phyloP scores from a whole-genome alignment of 1,284 basidiomycete genomes.

The Cryptococcus jaspeensis region DNA sequence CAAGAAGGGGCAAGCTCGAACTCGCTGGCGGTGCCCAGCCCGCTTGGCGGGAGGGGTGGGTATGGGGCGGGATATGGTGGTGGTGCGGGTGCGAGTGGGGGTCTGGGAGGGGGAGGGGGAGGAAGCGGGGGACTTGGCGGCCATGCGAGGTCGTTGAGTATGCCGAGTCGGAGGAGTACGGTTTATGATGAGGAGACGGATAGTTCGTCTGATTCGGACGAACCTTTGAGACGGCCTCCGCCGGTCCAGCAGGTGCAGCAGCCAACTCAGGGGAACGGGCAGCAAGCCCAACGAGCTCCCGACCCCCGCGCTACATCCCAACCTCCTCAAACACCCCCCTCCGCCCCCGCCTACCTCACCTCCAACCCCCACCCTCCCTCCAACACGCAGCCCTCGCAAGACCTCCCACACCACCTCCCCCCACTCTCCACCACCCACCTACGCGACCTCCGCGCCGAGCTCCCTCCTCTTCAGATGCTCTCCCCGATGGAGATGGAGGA shows the following conservation, averaged over 20 bases:
- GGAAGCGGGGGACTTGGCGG: background rate
- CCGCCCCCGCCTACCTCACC: too few relatives aligned
- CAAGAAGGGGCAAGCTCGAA: slow-evolving; percentile 3
- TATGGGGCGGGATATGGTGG: too few relatives aligned
- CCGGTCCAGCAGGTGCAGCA: background rate
- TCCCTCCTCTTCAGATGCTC: slow-evolving; percentile 16
- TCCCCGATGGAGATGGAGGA: slow-evolving; percentile 17
- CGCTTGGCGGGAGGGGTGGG: background rate
- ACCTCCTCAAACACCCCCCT: too few relatives aligned
- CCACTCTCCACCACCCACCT: background rate
- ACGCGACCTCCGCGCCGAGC: background rate
- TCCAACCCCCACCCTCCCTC: too few relatives aligned
- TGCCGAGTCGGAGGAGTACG: slow-evolving; percentile 29
- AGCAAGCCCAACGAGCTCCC: too few relatives aligned
- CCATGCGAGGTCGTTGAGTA: slow-evolving; percentile 36
- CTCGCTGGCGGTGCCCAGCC: background rate
- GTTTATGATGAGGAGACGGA: slow-evolving; percentile 19
- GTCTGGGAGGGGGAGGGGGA: too few relatives aligned
- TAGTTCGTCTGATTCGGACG: slow-evolving; percentile 2
- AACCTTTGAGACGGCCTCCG: background rate
- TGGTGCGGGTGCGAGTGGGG: too few relatives aligned
- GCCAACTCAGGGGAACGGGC: too few relatives aligned
- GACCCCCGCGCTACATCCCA: too few relatives aligned
- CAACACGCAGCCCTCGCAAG: background rate
- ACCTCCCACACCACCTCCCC: background rate